Evolutionary conservation across 2,329 filamentous ascomycete species (phyloP).

Genomic region (Cladosporium sp.): DNA sequence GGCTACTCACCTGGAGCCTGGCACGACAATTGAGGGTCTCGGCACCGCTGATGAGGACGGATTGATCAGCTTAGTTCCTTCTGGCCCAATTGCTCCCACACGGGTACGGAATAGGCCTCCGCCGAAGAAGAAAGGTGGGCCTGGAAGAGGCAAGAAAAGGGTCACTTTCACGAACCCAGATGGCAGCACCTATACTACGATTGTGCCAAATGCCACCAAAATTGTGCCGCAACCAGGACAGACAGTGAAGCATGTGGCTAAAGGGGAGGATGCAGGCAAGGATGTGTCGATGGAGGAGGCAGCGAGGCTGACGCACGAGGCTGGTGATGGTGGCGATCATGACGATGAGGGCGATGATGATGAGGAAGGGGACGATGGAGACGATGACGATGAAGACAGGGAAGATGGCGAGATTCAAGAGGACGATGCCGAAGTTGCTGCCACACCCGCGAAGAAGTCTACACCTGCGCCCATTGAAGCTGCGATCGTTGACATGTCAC

Average conservation of each 20-base stretch:
- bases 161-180: constrained; percentile 56
- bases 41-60: constrained; percentile 62
- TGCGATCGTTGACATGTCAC: not conserved
- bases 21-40: constrained; percentile 60
- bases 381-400: constrained; percentile 47
- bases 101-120: constrained; percentile 68
- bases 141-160: constrained; percentile 78
- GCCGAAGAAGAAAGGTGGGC: constrained; percentile 73
- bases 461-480: not conserved
- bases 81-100: constrained; percentile 37
- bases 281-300: constrained; percentile 42
- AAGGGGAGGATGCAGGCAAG: constrained; percentile 36
- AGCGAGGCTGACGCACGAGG: constrained; percentile 45
- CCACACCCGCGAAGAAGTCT: constrained; percentile 24
- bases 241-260: constrained; percentile 38
- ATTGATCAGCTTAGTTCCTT: constrained; percentile 49
- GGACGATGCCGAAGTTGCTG: constrained; percentile 28
- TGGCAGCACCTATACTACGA: constrained; percentile 42
- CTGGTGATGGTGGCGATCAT: constrained; percentile 46
- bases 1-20: constrained; percentile 54
- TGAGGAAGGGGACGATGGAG: constrained; percentile 41
- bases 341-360: constrained; percentile 54
- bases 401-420: constrained; percentile 39
- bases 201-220: constrained; percentile 40
- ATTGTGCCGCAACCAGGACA: constrained; percentile 37